Evolutionary conservation across 257 asterid genomes (phyloP).

Genomic region (Voacanga thouarsii): DNA sequence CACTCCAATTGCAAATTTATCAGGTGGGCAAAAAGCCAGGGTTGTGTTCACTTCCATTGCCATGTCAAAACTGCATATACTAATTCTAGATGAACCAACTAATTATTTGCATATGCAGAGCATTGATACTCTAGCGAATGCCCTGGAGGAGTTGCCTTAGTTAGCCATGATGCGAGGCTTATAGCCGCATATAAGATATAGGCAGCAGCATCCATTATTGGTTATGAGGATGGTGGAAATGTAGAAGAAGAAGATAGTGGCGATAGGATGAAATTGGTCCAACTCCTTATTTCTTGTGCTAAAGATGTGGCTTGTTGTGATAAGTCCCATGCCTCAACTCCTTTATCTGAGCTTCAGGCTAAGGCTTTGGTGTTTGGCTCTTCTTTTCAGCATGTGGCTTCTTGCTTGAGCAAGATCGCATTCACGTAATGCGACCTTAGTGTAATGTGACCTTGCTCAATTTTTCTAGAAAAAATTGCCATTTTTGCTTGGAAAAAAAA

Average conservation of each 20-base stretch:
- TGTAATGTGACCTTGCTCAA: too few species aligned
- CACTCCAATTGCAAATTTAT: constrained; percentile 58
- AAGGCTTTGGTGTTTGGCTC: constrained; percentile 68
- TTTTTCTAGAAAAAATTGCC: too few species aligned
- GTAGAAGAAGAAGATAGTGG: constrained; percentile 18
- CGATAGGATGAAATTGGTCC: constrained; percentile 51
- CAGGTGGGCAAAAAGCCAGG: constrained; percentile 59
- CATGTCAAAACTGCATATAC: constrained; percentile 57
- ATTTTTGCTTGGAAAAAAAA: too few species aligned
- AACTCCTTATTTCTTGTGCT: constrained; percentile 64
- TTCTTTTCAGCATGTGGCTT: constrained; percentile 76
- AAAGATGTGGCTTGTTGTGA: constrained; percentile 81
- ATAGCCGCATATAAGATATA: too few species aligned
- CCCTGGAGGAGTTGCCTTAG: too few species aligned
- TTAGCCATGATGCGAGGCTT: too few species aligned
- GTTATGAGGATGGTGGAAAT: constrained; percentile 20
- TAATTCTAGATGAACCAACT: constrained; percentile 13
- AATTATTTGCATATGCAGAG: constrained; percentile 18
- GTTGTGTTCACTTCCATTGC: constrained; percentile 67
- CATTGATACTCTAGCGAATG: constrained; percentile 14
- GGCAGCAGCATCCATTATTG: constrained; percentile 22
- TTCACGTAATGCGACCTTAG: too few species aligned
- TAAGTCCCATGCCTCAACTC: constrained; percentile 51
- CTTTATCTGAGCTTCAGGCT: constrained; percentile 54
- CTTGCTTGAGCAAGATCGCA: too few species aligned